Evolutionary conservation across 352 stramenopile species (phyloP).

Genomic region (Pythium biforme): DNA sequence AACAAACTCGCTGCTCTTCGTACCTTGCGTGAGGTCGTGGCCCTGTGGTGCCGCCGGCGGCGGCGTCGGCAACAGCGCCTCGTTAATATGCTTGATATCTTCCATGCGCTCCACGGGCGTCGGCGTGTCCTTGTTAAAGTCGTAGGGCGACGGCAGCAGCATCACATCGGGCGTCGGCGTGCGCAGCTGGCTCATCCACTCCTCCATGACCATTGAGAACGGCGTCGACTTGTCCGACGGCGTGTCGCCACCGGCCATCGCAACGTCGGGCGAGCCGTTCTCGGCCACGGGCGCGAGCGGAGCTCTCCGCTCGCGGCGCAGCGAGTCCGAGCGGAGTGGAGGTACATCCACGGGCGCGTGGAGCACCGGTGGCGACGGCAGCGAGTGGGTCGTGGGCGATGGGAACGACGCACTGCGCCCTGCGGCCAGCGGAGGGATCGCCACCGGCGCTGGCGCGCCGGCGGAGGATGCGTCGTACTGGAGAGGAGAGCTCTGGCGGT

Average conservation of each 20-base stretch:
- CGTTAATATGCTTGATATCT: conserved; percentile 70
- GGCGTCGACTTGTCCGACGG: conserved; percentile 44
- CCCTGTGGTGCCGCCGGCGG: conserved; percentile 42
- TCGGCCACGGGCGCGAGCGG: conserved; percentile 17
- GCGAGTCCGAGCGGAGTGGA: conserved; percentile 18
- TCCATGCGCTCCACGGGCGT: conserved; percentile 71
- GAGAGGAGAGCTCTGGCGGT: conserved; percentile 21
- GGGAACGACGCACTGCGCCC: conserved; percentile 20
- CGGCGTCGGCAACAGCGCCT: conserved; percentile 70
- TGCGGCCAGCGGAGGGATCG: conserved; percentile 15
- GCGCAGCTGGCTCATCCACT: conserved; percentile 79
- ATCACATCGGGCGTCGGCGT: conserved; percentile 80
- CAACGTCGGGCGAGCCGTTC: conserved; percentile 24
- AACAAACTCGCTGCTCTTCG: conserved; percentile 65
- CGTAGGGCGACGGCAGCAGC: conserved; percentile 72
- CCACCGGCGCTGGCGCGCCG: background rate
- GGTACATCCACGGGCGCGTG: conserved; percentile 18
- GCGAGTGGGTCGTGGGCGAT: conserved; percentile 10
- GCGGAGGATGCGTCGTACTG: conserved; percentile 2
- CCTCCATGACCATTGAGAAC: conserved; percentile 71
- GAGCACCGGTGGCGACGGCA: conserved; percentile 18
- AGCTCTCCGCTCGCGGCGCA: conserved; percentile 13
- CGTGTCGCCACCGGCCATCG: conserved; percentile 21
- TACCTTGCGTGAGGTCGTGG: conserved; percentile 56
- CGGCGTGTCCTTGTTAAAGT: conserved; percentile 76